A percentile compares a stretch with the other conserved stretches of the same genome.
These are phyloP conservation scores for Orbilia javanica DNA, from an alignment of 2,329 filamentous ascomycete genomes.

Conservation along the genomic window DNA sequence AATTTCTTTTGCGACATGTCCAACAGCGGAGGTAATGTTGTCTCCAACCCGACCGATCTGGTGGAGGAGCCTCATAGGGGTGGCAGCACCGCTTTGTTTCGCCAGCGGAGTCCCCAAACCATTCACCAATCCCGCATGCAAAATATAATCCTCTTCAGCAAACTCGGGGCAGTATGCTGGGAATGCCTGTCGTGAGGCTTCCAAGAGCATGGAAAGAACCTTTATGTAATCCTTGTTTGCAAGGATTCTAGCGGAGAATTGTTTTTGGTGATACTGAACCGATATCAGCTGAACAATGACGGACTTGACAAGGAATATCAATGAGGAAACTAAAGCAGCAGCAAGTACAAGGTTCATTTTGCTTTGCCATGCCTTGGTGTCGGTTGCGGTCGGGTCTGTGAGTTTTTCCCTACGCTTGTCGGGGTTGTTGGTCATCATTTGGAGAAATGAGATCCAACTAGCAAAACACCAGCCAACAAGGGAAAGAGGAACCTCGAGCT, in stretches of 20 bases:
- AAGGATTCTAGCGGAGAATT: conserved; percentile 85
- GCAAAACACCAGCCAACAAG: conserved; percentile 78
- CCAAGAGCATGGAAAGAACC: conserved; percentile 86
- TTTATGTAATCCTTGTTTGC: conserved; percentile 88
- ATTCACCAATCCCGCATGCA: conserved; percentile 80
- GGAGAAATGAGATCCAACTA: conserved; percentile 73
- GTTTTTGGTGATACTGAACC: conserved; percentile 86
- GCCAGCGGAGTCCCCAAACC: conserved; percentile 63
- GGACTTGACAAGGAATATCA: conserved; percentile 81
- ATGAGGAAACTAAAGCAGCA: conserved; percentile 75
- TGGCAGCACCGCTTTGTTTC: conserved; percentile 74
- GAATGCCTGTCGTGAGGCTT: conserved; percentile 88
- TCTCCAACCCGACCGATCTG: conserved; percentile 86
- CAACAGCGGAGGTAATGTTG: conserved; percentile 92
- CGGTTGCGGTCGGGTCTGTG: conserved; percentile 34
- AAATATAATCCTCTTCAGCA: conserved; percentile 88
- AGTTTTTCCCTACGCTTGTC: conserved; percentile 53
- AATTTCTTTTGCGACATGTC: conserved; percentile 92
- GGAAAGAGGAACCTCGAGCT: conserved; percentile 75
- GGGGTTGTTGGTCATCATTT: conserved; percentile 62
- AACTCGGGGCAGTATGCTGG: conserved; percentile 94
- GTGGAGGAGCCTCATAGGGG: conserved; percentile 81
- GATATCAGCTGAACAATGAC: conserved; percentile 84
- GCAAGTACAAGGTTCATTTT: conserved; percentile 75
- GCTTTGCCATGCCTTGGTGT: conserved; percentile 65